Evolutionary conservation across 2,329 filamentous ascomycete species (phyloP), one percentile per base, ranked within the genome.

Genomic region (Botryotinia convoluta): DNA sequence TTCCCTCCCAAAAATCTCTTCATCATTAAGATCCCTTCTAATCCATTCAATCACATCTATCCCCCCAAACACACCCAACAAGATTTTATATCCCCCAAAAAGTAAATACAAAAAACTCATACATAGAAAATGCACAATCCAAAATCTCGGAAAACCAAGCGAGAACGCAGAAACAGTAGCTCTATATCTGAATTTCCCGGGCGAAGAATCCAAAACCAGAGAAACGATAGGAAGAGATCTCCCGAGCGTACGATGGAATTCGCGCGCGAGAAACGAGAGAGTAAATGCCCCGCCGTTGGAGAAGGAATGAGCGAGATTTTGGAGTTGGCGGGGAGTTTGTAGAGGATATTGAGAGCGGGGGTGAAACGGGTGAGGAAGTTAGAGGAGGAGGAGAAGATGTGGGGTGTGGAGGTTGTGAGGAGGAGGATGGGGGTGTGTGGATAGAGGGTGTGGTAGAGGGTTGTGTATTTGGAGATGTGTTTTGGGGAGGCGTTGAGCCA

Each of bases 401-500:
- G 76, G 8, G 85, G 81, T 44, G 86, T 83, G n/a, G 82, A 79
- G 5, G 83, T 86, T 37, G 88, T 83, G 12, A 89, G 81, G 32
- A 87, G 82, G 35, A 89, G 79, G 69, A 88, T 85, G 45, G 82
- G 4, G 84, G 80, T 18, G 78, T 77, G 12, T 12, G 85, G 85
- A 59, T 82, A 83, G 8, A 86, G 80, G 1, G 78, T 79, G 39
- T 80, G 79, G 77, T 87, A 87, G 70, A 82, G 80, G 1, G 79
- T 72, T n/a, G 84, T 81, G 76, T 86, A 87, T 80, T 87, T 87
- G 69, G 81, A 77, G 42, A 86, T 79, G 63, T 85, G 83, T 26
- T 83, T 83, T 2, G 82, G 77, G 12, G 79, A 77, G 3, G 85
- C 85, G 68, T 84, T 83, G 80, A 86, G 85, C 86, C 85, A 87